Evolutionary conservation across 352 stramenopile species (phyloP), one percentile per base, ranked within the genome.

Genomic region (Globisporangium lucens): DNA sequence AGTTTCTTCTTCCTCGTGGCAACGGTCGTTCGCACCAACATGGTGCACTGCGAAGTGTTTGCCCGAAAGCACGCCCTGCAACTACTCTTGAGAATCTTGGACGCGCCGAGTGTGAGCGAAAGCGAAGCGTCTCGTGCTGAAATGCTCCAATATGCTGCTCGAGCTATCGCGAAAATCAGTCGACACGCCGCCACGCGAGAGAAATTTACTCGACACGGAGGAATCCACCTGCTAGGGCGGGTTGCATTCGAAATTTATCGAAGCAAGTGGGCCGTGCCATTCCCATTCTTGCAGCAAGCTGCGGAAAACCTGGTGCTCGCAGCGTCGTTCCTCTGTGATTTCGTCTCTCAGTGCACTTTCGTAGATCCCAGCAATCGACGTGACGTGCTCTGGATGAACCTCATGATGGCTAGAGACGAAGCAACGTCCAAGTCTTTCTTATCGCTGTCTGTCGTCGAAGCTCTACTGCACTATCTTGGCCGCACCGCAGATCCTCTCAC

Each of bases 31-130:
- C 68, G 74, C 17, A 60, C 60, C 4, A 76, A 80, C 41, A 64
- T 65, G n/a, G 55, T 75, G 17, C 71, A 80, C 24, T 80, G 74
- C 49, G 65, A 77, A 38, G 56, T 72, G 0, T 74, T 80, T 49
- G 61, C 74, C 0, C 65, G 63, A 12, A 74, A 68, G 47, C 74
- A 80, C 24, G 60, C 60, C 2, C 20, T 80, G 17, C 29, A 51
- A 7, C 52, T 70, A 35, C 58, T 77, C 9, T 22, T 62, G 0
- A 20, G 10, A 1, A 52, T 79, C 15, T 8, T 79, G 10, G n/a
- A 61, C 17, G 17, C 56, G 4, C 9, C 33, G 4, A 10, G 9
- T 5, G 6, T 13, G 2, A 29, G 22, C 10, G 62, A 66, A 13
- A 59, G 12, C 41, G 70, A 74, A 17, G 53, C 41, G 0, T 70